Evolutionary conservation across 2,329 filamentous ascomycete genomes (phyloP).

Genomic region (Fusarium goolgardi): DNA sequence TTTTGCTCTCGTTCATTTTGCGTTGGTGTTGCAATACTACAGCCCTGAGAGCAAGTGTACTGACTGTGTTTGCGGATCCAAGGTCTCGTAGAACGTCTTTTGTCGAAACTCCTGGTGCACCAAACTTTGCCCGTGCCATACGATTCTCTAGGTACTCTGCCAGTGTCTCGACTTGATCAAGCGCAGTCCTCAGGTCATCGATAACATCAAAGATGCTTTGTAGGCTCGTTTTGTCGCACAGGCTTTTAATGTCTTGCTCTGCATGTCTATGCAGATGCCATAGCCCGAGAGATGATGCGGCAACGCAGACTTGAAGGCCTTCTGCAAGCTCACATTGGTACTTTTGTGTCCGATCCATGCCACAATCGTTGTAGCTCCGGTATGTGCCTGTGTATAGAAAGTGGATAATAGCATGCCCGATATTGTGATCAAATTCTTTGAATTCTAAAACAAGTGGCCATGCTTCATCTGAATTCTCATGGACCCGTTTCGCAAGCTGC

Average conservation of each 20-base stretch:
- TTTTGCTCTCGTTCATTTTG: fast-evolving
- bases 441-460: not conserved
- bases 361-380: not conserved
- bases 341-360: not conserved
- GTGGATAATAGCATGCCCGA: constrained; percentile 5
- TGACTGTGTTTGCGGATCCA: not conserved
- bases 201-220: not conserved
- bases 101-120: not conserved
- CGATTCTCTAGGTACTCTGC: not conserved
- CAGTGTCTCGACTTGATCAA: not conserved
- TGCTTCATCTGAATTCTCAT: not conserved
- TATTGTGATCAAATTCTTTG: not conserved
- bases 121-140: not conserved
- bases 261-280: fast-evolving
- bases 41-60: not conserved
- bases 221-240: not conserved
- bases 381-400: constrained; percentile 10
- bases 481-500: not conserved
- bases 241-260: fast-evolving
- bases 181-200: not conserved
- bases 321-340: not conserved
- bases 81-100: not conserved
- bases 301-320: not conserved
- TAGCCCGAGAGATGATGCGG: not conserved
- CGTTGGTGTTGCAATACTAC: not conserved